Evolutionary conservation across 2,329 filamentous ascomycete genomes (phyloP), one percentile per base, ranked within the genome.

Genomic region (Magnaporthales sp.): DNA sequence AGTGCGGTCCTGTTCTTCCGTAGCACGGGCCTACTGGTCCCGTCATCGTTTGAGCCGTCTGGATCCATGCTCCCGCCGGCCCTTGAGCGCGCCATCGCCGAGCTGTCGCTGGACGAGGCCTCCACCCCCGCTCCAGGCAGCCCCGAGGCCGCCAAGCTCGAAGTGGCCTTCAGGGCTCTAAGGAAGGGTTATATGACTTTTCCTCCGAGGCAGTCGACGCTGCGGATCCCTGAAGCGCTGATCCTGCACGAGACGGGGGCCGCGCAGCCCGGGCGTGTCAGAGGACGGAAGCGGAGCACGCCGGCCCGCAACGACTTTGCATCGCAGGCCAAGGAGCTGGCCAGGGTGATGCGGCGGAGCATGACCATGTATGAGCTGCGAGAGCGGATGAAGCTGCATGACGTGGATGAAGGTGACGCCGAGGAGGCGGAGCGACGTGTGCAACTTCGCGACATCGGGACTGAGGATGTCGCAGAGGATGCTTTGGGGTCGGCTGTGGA

Each of bases 1-100:
- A 87, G 84, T 67, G 80, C 87, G 0, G 78, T 79, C 65, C 77
- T 89, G 1, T 83, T 89, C 71, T 88, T 89, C 70, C 83, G 84
- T 64, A 83, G 79, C 0, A 74, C 86, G 0, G 83, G 82, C 0
- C 67, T 85, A 5, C 70, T 76, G 0, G 75, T 82, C 0, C 83
- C 84, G 0, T 74, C 75, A 1, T 77, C 78, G 1, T 86, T 86
- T 69, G 60, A 22, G 46, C 6, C 62, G 10, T 24, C 65, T 7
- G 1, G 62, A 2, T 31, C 66, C 3, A 10, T 19, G 62, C 15
- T 58, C 22, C 54, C 54, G n/a, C 3, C 66, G 62, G 15, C 9
- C 63, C 9, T 63, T 67, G 11, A 56, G 54, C 54, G 54, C 9
- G 69, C 68, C 19, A 66, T 72, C 26, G 63, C 67, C 64, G 66